Evolutionary conservation across 179 eudicot species (phyloP).

Genomic region (Amaranthus tricolor): DNA sequence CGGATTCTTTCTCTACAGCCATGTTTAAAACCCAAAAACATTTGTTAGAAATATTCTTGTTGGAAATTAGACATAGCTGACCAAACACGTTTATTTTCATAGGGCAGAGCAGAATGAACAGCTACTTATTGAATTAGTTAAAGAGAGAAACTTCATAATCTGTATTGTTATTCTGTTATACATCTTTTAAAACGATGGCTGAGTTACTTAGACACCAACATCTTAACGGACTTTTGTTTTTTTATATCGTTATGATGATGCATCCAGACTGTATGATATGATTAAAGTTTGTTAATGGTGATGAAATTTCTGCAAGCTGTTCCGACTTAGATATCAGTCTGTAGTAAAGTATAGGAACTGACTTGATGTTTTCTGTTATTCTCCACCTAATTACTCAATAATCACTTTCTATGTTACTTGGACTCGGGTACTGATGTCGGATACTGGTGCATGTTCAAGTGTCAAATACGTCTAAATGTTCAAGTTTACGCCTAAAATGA

Average conservation of each 20-base stretch:
- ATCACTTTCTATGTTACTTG: too few relatives aligned
- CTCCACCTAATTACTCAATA: constrained; percentile 3
- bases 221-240: neutral
- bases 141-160: neutral
- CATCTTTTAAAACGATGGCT: neutral
- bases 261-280: neutral
- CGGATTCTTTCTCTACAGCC: constrained; percentile 61
- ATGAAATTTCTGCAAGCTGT: neutral
- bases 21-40: neutral
- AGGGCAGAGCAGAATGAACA: neutral
- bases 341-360: neutral
- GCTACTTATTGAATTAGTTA: constrained; percentile 1
- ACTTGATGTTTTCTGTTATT: neutral
- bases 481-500: too few relatives aligned
- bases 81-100: neutral
- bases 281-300: constrained; percentile 1
- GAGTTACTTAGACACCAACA: constrained; percentile 12
- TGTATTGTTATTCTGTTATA: neutral
- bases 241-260: neutral
- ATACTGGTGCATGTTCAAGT: too few relatives aligned
- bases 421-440: too few relatives aligned
- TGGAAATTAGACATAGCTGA: neutral
- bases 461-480: too few relatives aligned
- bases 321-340: neutral
- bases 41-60: neutral